phyloP scores from a whole-genome alignment of 2,329 filamentous ascomycete species.

The Pseudogymnoascus sp. region DNA sequence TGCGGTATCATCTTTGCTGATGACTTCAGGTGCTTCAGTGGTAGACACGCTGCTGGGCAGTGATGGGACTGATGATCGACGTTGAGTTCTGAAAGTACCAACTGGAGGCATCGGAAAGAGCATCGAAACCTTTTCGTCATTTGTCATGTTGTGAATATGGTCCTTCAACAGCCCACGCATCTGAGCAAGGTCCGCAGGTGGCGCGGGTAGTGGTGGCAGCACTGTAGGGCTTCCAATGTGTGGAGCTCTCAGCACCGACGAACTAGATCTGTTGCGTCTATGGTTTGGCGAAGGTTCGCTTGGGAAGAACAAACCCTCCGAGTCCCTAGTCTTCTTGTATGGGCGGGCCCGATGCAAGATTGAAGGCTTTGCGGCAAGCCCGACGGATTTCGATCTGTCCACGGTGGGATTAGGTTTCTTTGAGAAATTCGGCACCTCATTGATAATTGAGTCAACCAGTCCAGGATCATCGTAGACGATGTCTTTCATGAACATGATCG shows the following conservation, averaged over 20 bases:
- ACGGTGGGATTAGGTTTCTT: constrained; percentile 16
- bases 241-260: constrained; percentile 41
- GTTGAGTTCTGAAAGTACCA: constrained; percentile 21
- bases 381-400: constrained; percentile 9
- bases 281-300: constrained; percentile 34
- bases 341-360: constrained; percentile 29
- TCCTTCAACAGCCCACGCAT: constrained; percentile 39
- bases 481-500: constrained; percentile 48
- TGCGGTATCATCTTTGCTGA: constrained; percentile 21
- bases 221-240: constrained; percentile 24
- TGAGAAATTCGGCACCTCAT: constrained; percentile 32
- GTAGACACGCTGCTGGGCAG: constrained; percentile 30
- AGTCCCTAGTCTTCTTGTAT: constrained; percentile 19
- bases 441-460: constrained; percentile 41
- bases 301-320: constrained; percentile 40
- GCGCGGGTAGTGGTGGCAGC: constrained; percentile 32
- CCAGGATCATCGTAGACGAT: constrained; percentile 47
- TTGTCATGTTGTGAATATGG: constrained; percentile 49
- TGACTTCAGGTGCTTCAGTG: constrained; percentile 16
- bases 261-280: constrained; percentile 42
- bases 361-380: constrained; percentile 19
- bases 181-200: constrained; percentile 34
- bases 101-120: constrained; percentile 37
- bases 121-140: constrained; percentile 48
- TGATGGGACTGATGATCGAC: constrained; percentile 38